Evolutionary conservation across 208 protist genomes (phyloP), one percentile per base, ranked within the genome.

Genomic region (Herpetomonas samuelpessoai): DNA sequence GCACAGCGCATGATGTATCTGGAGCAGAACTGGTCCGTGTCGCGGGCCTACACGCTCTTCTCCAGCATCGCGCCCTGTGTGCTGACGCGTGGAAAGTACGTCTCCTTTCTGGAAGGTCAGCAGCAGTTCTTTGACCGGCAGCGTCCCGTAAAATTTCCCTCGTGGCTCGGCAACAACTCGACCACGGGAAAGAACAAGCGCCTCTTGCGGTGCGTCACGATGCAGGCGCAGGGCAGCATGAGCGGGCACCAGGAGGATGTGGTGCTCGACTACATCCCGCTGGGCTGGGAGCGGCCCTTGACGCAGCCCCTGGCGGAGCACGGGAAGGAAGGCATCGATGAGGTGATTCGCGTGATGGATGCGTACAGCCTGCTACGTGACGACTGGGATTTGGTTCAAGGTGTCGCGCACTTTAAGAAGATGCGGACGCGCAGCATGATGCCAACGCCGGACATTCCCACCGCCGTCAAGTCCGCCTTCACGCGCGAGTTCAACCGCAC

Each of bases 21-120:
- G 51, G 83, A 95, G 56, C 86, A 96, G 58, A 90, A 96, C 66
- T 97, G 88, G 88, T 87, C 80, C 31, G 83, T 95, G 21, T 91
- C 86, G 2, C 71, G 79, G 25, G 65, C 75, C 22, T 65, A 93
- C 76, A 77, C 89, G 19, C 75, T 91, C 30, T 60, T 75, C 28
- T 89, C 83, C 21, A 83, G 79, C 72, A 89, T 95, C 66, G 71
- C 81, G 18, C 91, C 91, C 7, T 88, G 81, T 63, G 68, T 83
- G n/a, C 75, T 86, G 49, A 84, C 83, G 4, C 68, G 90, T n/a
- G 89, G 93, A 24, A 83, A 87, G 68, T 96, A 93, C 62, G 78
- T 94, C 27, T 80, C 81, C 29, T 97, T 94, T 67, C 26, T 88
- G n/a, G 68, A 73, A 2, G 79, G 78, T 3, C 71, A 86, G 51